These are phyloP conservation scores for Melaleuca alternifolia DNA, from an alignment of 345 rosid genomes.

Conservation along the genomic window DNA sequence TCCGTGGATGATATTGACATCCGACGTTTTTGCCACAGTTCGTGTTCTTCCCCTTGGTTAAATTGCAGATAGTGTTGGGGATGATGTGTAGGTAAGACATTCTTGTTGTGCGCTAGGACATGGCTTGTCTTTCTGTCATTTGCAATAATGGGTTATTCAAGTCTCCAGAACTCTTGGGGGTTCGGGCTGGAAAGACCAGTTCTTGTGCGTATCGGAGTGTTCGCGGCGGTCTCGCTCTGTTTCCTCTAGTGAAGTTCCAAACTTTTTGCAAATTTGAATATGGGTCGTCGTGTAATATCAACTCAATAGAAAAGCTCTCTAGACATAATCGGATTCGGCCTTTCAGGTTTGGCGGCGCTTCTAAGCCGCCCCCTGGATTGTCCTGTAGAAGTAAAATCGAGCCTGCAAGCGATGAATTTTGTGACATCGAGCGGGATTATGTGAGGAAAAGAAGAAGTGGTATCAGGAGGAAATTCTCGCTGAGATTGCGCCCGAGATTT, in stretches of 20 bases:
- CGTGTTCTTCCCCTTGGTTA: background rate
- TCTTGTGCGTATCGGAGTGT: slow-evolving; percentile 11
- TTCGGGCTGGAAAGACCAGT: slow-evolving; percentile 10
- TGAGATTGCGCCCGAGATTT: slow-evolving; percentile 68
- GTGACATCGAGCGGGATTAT: slow-evolving; percentile 20
- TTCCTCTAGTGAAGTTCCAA: slow-evolving; percentile 9
- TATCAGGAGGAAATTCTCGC: slow-evolving; percentile 28
- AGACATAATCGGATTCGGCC: slow-evolving; percentile 13
- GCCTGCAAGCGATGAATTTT: slow-evolving; percentile 15
- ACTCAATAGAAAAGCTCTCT: slow-evolving; percentile 17
- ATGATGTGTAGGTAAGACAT: background rate
- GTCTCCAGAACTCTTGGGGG: slow-evolving; percentile 10
- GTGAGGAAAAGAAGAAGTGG: slow-evolving; percentile 14
- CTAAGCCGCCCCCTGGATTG: slow-evolving; percentile 21
- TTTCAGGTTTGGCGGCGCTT: slow-evolving; percentile 16
- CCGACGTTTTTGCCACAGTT: background rate
- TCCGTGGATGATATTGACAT: background rate
- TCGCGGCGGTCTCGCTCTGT: slow-evolving; percentile 11
- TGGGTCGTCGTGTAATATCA: slow-evolving; percentile 18
- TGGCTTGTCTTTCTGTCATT: slow-evolving; percentile 48
- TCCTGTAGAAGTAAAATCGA: slow-evolving; percentile 30
- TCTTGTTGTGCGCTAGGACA: background rate
- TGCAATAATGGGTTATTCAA: slow-evolving; percentile 42
- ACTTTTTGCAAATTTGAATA: slow-evolving; percentile 11
- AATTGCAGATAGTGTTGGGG: background rate